Conservation (phyloP, 176 grass and related monocot species). For the Cenchrus purpureus region DNA sequence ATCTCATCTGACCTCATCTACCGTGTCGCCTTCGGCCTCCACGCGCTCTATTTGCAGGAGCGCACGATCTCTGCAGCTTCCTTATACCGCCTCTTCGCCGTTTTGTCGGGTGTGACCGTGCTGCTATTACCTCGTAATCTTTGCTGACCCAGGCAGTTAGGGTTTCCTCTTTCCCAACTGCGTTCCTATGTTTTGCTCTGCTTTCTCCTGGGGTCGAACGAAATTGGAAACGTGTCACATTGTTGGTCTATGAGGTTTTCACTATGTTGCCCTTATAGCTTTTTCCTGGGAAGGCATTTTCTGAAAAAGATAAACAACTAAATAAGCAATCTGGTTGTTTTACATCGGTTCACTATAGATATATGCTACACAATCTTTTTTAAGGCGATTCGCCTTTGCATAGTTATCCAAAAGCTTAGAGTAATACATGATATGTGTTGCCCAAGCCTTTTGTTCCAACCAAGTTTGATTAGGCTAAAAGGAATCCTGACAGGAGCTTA, state of each 20-base stretch:
- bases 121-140: background rate
- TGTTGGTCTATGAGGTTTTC: background rate
- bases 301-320: background rate
- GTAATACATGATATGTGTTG: background rate
- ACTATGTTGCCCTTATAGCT: background rate
- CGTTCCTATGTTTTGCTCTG: background rate
- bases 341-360: background rate
- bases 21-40: background rate
- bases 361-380: background rate
- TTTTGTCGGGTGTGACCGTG: no score
- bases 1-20: background rate
- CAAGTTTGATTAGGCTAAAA: background rate
- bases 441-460: background rate
- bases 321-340: background rate
- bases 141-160: background rate
- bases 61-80: background rate
- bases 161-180: background rate
- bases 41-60: background rate
- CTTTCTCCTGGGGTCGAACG: background rate
- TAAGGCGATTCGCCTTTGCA: background rate
- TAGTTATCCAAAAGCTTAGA: background rate
- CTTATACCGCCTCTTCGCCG: background rate
- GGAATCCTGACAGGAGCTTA: background rate
- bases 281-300: background rate
- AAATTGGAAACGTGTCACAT: background rate